Percentiles rank a stretch among this genome's conserved stretches.
phyloP scores from a whole-genome alignment of 2,329 filamentous ascomycete genomes.

The Tetracladium maxilliforme region DNA sequence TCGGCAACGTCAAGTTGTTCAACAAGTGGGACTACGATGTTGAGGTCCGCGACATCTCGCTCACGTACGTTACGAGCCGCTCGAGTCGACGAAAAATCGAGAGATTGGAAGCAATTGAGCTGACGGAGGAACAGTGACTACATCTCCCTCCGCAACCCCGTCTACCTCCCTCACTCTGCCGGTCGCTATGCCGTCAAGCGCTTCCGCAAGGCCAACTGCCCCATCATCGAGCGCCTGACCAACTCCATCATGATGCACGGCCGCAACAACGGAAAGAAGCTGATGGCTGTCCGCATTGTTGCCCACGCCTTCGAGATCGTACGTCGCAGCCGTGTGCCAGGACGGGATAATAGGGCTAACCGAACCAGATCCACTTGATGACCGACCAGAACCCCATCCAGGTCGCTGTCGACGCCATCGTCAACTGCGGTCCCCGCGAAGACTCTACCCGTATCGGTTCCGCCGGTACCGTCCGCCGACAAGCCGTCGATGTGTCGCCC shows the following conservation, averaged over 20 bases:
- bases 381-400: conserved; percentile 99
- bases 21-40: conserved; percentile 99
- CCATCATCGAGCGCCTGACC: conserved; percentile 99
- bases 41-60: conserved; percentile 98
- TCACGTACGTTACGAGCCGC: conserved; percentile 64
- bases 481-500: conserved; percentile 99
- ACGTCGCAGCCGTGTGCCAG: conserved; percentile 30
- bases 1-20: conserved; percentile 91
- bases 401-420: conserved; percentile 96
- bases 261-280: conserved; percentile 99
- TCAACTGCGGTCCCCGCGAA: conserved; percentile 99
- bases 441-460: conserved; percentile 99
- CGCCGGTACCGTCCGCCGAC: conserved; percentile 97
- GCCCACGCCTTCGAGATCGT: conserved; percentile 99
- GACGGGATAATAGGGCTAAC: conserved; percentile 6
- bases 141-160: conserved; percentile 97
- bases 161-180: conserved; percentile 98
- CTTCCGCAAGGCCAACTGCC: conserved; percentile 99
- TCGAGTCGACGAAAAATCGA: conserved; percentile 1
- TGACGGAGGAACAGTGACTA: conserved; percentile 60
- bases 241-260: conserved; percentile 99
- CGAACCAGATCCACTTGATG: conserved; percentile 91
- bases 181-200: conserved; percentile 98
- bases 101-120: conserved; percentile 2
- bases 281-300: conserved; percentile 99